Evolutionary conservation across 495 filamentous ascomycete species (phyloP).

Genomic region (Penicillium paxilli): DNA sequence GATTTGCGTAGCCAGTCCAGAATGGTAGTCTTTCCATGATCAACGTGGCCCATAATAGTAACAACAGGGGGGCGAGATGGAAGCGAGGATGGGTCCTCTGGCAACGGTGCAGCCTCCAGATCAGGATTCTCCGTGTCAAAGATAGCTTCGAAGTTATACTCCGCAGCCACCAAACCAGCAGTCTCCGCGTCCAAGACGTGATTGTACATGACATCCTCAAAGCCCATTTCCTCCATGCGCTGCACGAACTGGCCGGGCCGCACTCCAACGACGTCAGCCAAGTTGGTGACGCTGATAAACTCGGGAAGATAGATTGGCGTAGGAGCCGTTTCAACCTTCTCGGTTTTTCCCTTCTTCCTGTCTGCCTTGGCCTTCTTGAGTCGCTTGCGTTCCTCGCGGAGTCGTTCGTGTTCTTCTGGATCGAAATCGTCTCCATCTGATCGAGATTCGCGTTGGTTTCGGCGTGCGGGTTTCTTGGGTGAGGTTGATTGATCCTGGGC

Average conservation of each 20-base stretch:
- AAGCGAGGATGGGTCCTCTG: slow-evolving; percentile 68
- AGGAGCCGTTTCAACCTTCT: slow-evolving; percentile 36
- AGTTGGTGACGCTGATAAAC: slow-evolving; percentile 82
- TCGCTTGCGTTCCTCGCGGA: slow-evolving; percentile 42
- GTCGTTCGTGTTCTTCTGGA: slow-evolving; percentile 29
- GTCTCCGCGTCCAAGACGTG: slow-evolving; percentile 88
- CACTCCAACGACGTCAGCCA: slow-evolving; percentile 76
- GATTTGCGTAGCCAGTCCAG: slow-evolving; percentile 93
- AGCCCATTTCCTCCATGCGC: slow-evolving; percentile 74
- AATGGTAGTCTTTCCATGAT: slow-evolving; percentile 97
- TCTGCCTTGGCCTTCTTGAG: slow-evolving; percentile 45
- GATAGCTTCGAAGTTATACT: slow-evolving; percentile 90
- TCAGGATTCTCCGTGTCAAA: slow-evolving; percentile 72
- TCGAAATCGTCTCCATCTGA: slow-evolving; percentile 41
- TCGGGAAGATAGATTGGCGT: slow-evolving; percentile 80
- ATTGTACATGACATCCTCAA: slow-evolving; percentile 74
- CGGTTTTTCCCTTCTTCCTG: slow-evolving; percentile 45
- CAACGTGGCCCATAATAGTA: slow-evolving; percentile 99
- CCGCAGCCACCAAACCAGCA: slow-evolving; percentile 84
- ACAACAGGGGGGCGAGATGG: slow-evolving; percentile 87
- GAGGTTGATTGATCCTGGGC: slow-evolving; percentile 8
- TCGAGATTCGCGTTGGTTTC: slow-evolving; percentile 22
- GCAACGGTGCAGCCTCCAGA: slow-evolving; percentile 65
- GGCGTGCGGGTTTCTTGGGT: slow-evolving; percentile 26
- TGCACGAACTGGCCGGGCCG: slow-evolving; percentile 68